phyloP scores from a whole-genome alignment of 2,329 filamentous ascomycete genomes.

The Pyrenophora teres region DNA sequence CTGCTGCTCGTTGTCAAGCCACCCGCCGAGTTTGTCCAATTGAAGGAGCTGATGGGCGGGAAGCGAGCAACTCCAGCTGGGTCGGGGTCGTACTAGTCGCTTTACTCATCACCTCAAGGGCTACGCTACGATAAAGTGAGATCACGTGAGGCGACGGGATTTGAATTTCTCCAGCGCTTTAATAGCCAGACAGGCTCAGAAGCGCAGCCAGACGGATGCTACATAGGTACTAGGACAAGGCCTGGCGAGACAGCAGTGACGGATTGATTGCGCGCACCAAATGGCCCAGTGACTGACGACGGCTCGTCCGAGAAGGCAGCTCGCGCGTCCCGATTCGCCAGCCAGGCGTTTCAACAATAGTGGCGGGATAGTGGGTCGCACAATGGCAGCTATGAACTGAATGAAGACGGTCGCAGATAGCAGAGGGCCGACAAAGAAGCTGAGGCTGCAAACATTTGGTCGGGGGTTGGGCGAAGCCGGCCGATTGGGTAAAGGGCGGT shows the following conservation, averaged over 20 bases:
- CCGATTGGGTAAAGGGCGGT: conserved; percentile 9
- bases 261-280: not conserved
- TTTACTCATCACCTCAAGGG: too few relatives aligned
- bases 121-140: too few relatives aligned
- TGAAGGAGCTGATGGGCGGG: too few relatives aligned
- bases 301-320: conserved; percentile 3
- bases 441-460: conserved; percentile 8
- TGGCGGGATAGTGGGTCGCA: conserved; percentile 2
- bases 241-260: not conserved
- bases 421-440: conserved; percentile 10
- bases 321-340: conserved; percentile 3
- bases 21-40: too few relatives aligned
- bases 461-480: conserved; percentile 3
- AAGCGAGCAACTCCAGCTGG: too few relatives aligned
- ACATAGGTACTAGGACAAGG: not conserved
- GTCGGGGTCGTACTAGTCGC: too few relatives aligned
- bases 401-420: not conserved
- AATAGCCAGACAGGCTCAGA: not conserved
- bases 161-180: not conserved
- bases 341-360: conserved; percentile 5
- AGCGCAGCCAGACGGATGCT: not conserved
- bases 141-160: too few relatives aligned
- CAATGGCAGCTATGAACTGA: not conserved
- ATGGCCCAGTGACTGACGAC: conserved; percentile 3
- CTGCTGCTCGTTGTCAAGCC: not conserved